Conservation (phyloP, 2,329 filamentous ascomycete genomes). For the Dactylellina parvicollis region DNA sequence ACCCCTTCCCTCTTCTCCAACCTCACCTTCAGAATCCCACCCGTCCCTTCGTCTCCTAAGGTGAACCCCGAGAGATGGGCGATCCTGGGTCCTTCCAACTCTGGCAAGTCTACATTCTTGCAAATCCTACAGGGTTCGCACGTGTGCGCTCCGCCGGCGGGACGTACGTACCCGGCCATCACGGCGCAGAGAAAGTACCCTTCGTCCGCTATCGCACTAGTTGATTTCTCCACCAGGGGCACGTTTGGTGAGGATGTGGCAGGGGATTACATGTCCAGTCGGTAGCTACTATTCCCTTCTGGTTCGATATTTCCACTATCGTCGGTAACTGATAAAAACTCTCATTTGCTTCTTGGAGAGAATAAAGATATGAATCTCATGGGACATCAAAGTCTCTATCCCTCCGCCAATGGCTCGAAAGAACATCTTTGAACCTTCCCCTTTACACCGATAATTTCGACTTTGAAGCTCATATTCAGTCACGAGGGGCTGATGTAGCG, state of each 20-base stretch:
- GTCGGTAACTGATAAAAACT: no score
- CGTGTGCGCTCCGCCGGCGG: constrained; percentile 77
- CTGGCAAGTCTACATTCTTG: constrained; percentile 83
- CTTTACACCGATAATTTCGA: constrained; percentile 67
- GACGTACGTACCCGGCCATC: constrained; percentile 82
- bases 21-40: constrained; percentile 76
- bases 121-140: constrained; percentile 80
- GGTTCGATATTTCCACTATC: no score
- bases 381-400: constrained; percentile 89
- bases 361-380: constrained; percentile 89
- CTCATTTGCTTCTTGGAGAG: no score
- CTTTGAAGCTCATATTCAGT: constrained; percentile 47
- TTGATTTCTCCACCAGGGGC: constrained; percentile 77
- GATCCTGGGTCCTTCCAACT: constrained; percentile 79
- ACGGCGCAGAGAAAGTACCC: constrained; percentile 68
- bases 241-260: constrained; percentile 64
- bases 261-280: constrained; percentile 58
- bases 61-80: constrained; percentile 76
- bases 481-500: constrained; percentile 63
- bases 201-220: constrained; percentile 76
- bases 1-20: constrained; percentile 78
- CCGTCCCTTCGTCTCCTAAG: constrained; percentile 61
- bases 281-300: constrained; percentile 28
- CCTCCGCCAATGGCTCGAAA: constrained; percentile 79
- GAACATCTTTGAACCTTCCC: constrained; percentile 82